Evolutionary conservation across 2,329 filamentous ascomycete species (phyloP), one percentile per base, ranked within the genome.

Genomic region (Drechslerella dactyloides): DNA sequence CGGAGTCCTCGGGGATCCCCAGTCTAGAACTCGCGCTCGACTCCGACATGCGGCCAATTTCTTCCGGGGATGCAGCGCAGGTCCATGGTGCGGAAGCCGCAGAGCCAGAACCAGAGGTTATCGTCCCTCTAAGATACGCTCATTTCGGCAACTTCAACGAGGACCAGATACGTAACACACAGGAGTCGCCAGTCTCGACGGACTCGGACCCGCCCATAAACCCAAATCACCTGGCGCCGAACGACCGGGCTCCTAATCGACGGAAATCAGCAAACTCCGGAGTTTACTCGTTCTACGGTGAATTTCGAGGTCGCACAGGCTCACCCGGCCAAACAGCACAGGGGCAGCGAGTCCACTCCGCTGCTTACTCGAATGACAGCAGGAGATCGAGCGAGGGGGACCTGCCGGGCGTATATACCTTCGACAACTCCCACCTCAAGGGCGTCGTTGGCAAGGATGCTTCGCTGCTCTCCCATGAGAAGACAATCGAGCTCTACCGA

Each of bases 401-500:
- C 83, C 86, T 81, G 79, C 91, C 81, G 77, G 82, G 82, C 5
- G 80, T 83, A 6, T 76, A 78, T 40, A 82, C 85, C 27, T 84
- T 96, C 69, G 90, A 96, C 79, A 97, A 97, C 78, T 87, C 89
- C 10, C 85, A 89, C 74, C 82, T 99, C 54, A 89, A 91, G 70
- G 87, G 85, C 63, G 88, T 86, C 15, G 88, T 99, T 23, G 94
- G 94, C 50, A 89, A 87, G 78, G 96, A 96, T 81, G 93, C 93
- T 2, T 96, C 93, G 19, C 84, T 99, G 11, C 85, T 99, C 30
- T 93, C 91, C 77, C 89, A 91, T 35, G 90, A 93, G 78, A 93
- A 97, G 81, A 99, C 94, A 1, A 85, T 99, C 54, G 93, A 97
- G 62, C 97, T 97, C 93, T 99, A 99, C 80, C 86, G 93, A 50